Evolutionary conservation across 768 basidiomycete species (phyloP).

Genomic region (Kwoniella dendrophila): DNA sequence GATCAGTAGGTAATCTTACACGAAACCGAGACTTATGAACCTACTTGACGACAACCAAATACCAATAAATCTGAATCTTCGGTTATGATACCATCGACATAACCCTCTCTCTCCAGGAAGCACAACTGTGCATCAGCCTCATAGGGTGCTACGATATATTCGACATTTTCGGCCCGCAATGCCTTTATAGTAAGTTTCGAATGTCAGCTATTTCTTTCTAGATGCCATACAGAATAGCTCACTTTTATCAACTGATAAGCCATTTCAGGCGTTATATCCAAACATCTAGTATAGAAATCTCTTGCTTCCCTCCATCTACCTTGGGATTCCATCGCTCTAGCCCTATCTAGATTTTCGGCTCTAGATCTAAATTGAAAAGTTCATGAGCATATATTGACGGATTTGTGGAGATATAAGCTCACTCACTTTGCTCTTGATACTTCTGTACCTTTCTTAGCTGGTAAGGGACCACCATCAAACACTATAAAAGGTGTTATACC

Average conservation of each 20-base stretch:
- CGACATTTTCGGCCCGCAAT: slow-evolving; percentile 73
- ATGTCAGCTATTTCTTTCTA: background rate
- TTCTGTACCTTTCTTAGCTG: slow-evolving; percentile 91
- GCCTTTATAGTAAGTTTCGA: slow-evolving; percentile 62
- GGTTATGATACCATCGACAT: slow-evolving; percentile 89
- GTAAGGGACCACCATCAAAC: slow-evolving; percentile 93
- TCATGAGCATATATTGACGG: background rate
- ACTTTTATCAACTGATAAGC: slow-evolving; percentile 97
- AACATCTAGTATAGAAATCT: slow-evolving; percentile 82
- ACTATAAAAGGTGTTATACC: slow-evolving; percentile 87
- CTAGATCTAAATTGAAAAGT: slow-evolving; percentile 56
- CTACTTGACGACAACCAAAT: slow-evolving; percentile 86
- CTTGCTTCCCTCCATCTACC: slow-evolving; percentile 80
- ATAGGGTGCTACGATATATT: slow-evolving; percentile 93
- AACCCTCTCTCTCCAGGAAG: slow-evolving; percentile 77
- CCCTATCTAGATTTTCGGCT: slow-evolving; percentile 73
- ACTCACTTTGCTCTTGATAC: slow-evolving; percentile 66
- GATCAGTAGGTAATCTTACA: background rate
- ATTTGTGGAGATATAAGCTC: background rate
- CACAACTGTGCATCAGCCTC: slow-evolving; percentile 98
- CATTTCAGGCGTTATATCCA: slow-evolving; percentile 97
- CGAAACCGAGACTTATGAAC: background rate
- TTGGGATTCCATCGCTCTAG: slow-evolving; percentile 71
- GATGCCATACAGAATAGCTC: slow-evolving; percentile 10
- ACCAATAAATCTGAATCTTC: slow-evolving; percentile 98